phyloP scores from a whole-genome alignment of 2,329 filamentous ascomycete species.

The Pseudofabraea citricarpa region DNA sequence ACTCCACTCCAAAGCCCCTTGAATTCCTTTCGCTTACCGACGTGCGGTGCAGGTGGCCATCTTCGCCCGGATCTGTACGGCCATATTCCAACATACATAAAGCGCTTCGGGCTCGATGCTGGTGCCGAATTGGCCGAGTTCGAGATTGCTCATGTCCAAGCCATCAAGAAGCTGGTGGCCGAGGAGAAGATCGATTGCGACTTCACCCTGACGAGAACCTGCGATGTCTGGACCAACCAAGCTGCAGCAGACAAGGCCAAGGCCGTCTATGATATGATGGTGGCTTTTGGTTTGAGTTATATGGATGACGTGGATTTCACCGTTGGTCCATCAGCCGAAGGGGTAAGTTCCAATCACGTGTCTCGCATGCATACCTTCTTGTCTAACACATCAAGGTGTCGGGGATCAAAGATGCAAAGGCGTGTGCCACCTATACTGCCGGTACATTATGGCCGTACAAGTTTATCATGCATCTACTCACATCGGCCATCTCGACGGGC shows the following conservation, averaged over 20 bases:
- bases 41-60: too few species aligned
- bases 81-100: constrained; percentile 21
- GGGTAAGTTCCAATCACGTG: too few species aligned
- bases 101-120: constrained; percentile 26
- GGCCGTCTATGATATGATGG: constrained; percentile 14
- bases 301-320: constrained; percentile 35
- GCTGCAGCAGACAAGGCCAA: constrained; percentile 26
- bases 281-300: constrained; percentile 33
- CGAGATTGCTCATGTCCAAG: constrained; percentile 32
- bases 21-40: too few species aligned
- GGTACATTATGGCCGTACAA: constrained; percentile 50
- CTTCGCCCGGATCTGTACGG: constrained; percentile 34
- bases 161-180: constrained; percentile 31
- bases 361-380: too few species aligned
- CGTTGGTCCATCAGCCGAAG: constrained; percentile 35
- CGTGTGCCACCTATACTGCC: constrained; percentile 5
- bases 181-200: constrained; percentile 37
- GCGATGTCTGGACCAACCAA: constrained; percentile 30
- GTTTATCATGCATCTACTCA: constrained; percentile 46
- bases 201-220: constrained; percentile 31
- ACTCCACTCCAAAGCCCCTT: too few species aligned
- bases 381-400: constrained; percentile 25
- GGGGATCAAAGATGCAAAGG: constrained; percentile 6
- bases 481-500: constrained; percentile 36
- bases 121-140: constrained; percentile 32